These are phyloP conservation scores for Fusarium penzigii DNA, from an alignment of 2,329 filamentous ascomycete genomes.

Conservation along the genomic window DNA sequence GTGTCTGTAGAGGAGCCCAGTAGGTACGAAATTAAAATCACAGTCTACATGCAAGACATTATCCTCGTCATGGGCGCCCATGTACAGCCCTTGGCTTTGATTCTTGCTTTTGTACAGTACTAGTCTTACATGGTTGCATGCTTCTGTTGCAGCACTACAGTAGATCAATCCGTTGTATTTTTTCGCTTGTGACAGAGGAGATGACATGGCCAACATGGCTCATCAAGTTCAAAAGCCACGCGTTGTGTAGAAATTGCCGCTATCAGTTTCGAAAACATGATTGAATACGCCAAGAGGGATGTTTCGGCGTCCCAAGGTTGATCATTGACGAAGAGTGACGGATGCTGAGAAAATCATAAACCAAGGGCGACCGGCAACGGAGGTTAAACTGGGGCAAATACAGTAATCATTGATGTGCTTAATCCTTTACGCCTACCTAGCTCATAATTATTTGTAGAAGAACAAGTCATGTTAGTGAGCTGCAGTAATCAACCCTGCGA, in stretches of 20 bases:
- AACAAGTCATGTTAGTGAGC: background rate
- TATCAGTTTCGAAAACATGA: conserved; percentile 11
- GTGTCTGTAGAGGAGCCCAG: no score
- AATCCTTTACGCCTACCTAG: background rate
- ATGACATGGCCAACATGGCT: conserved; percentile 15
- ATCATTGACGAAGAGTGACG: conserved; percentile 18
- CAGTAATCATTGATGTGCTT: background rate
- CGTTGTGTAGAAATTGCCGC: conserved; percentile 7
- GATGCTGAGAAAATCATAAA: conserved; percentile 8
- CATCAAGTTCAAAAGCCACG: conserved; percentile 1
- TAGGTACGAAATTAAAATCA: background rate
- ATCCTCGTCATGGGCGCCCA: conserved; percentile 20
- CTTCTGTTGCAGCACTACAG: background rate
- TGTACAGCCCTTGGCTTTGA: conserved; percentile 15
- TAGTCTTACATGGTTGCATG: background rate
- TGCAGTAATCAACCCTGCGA: background rate
- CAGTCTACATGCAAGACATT: conserved; percentile 15
- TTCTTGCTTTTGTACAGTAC: conserved; percentile 20
- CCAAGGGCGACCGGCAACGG: conserved; percentile 23
- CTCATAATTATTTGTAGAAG: background rate
- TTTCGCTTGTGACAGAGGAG: background rate
- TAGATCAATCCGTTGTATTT: background rate
- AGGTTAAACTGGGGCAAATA: conserved; percentile 3
- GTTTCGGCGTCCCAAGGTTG: conserved; percentile 15
- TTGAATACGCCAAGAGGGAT: conserved; percentile 18